Evolutionary conservation across 768 basidiomycete species (phyloP).

Genomic region (Pleurotus ostreatus): DNA sequence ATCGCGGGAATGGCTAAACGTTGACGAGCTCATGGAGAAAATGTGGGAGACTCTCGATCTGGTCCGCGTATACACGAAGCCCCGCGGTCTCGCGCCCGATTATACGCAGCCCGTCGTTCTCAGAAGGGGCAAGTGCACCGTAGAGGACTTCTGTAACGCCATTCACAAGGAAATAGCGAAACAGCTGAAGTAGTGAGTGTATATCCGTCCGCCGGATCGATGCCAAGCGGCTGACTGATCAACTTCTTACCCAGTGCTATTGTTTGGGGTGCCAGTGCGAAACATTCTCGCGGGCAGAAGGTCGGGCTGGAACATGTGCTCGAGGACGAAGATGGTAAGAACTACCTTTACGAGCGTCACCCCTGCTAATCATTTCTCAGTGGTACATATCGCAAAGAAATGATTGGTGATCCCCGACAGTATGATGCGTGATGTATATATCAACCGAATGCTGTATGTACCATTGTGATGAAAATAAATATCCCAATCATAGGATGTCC

Average conservation of each 20-base stretch:
- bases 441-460: not conserved
- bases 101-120: conserved; percentile 90
- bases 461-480: conserved; percentile 15
- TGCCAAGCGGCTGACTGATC: conserved; percentile 6
- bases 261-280: conserved; percentile 97
- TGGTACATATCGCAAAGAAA: conserved; percentile 60
- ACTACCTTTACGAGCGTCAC: not conserved
- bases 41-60: conserved; percentile 96
- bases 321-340: conserved; percentile 84
- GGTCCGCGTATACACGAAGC: conserved; percentile 95
- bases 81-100: conserved; percentile 86
- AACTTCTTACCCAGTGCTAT: conserved; percentile 52
- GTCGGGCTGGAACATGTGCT: conserved; percentile 84
- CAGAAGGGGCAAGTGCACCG: conserved; percentile 52
- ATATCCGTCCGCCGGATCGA: not conserved
- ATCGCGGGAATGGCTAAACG: conserved; percentile 91
- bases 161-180: conserved; percentile 98
- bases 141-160: conserved; percentile 89
- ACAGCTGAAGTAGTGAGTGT: conserved; percentile 89
- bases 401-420: conserved; percentile 21
- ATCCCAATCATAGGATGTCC: conserved; percentile 13
- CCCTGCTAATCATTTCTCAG: conserved; percentile 19
- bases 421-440: conserved; percentile 26
- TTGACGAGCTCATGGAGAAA: conserved; percentile 87
- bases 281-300: conserved; percentile 95